Conservation (phyloP, 2,329 filamentous ascomycete species). For the Didymellaceae sp. region DNA sequence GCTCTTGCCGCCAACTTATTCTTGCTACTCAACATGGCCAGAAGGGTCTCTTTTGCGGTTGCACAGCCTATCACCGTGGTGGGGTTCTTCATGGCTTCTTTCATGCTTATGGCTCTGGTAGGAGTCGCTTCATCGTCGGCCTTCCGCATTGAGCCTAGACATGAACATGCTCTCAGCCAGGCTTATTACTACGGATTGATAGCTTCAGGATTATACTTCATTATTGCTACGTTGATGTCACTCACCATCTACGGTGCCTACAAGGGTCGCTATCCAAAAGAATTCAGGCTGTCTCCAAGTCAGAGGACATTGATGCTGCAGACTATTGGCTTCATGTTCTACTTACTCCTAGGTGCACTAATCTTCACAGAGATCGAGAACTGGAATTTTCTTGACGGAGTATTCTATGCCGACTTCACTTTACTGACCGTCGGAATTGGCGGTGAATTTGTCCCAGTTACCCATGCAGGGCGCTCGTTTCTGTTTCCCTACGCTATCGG, state of each 20-base stretch:
- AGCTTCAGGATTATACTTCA: conserved; percentile 63
- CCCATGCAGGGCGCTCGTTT: conserved; percentile 57
- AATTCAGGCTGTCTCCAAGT: conserved; percentile 62
- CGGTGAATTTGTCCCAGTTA: conserved; percentile 57
- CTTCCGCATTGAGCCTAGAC: conserved; percentile 52
- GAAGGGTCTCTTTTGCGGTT: conserved; percentile 60
- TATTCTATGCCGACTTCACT: conserved; percentile 65
- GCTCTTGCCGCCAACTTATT: conserved; percentile 62
- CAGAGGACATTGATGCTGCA: conserved; percentile 64
- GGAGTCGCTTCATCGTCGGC: conserved; percentile 53
- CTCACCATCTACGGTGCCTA: conserved; percentile 63
- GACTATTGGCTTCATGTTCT: conserved; percentile 58
- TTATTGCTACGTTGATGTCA: conserved; percentile 62
- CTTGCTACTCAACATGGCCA: conserved; percentile 66
- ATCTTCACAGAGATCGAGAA: conserved; percentile 58
- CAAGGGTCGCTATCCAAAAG: conserved; percentile 60
- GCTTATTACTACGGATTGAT: conserved; percentile 67
- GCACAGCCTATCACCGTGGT: conserved; percentile 66
- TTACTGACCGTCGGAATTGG: conserved; percentile 63
- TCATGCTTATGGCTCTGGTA: conserved; percentile 62
- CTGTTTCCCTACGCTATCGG: conserved; percentile 63
- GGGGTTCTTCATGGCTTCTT: conserved; percentile 63
- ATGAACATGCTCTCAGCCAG: conserved; percentile 58
- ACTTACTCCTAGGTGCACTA: conserved; percentile 56
- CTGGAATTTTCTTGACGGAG: conserved; percentile 61